Conservation (phyloP, 1,284 basidiomycete genomes). For the Waitea zeae region DNA sequence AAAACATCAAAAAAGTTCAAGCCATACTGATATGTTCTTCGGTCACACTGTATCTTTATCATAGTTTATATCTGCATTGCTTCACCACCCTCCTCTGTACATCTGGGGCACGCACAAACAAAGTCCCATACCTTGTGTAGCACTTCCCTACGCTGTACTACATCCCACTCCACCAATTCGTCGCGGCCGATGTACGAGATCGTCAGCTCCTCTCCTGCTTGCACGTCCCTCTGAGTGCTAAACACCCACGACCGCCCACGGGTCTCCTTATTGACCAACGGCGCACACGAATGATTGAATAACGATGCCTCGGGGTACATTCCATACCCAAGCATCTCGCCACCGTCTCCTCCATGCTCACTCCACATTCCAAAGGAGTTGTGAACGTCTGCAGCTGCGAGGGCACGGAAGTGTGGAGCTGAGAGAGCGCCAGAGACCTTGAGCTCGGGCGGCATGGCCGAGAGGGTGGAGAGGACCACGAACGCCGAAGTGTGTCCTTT, state of each 20-base stretch:
- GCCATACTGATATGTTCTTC: constrained; percentile 77
- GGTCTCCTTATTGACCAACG: constrained; percentile 6
- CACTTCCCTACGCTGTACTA: constrained; percentile 6
- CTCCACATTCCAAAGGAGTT: constrained; percentile 12
- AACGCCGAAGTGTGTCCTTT: background rate
- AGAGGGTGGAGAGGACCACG: background rate
- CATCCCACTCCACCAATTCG: constrained; percentile 5
- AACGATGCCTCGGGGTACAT: constrained; percentile 9
- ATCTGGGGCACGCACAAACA: constrained; percentile 7
- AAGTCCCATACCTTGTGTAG: constrained; percentile 9
- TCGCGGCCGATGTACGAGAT: constrained; percentile 9
- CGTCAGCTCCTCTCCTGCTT: constrained; percentile 7
- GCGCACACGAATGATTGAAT: constrained; percentile 11
- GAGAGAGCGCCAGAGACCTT: background rate
- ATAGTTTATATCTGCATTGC: background rate
- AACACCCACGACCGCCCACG: constrained; percentile 8
- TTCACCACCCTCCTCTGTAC: constrained; percentile 1
- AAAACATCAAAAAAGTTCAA: constrained; percentile 68
- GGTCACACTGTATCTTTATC: too few species aligned
- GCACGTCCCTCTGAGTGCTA: constrained; percentile 4
- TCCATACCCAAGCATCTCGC: constrained; percentile 11
- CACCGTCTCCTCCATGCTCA: constrained; percentile 4
- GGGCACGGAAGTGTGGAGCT: constrained; percentile 5
- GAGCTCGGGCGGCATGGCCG: background rate
- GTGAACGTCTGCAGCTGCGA: constrained; percentile 7